Evolutionary conservation across 2,329 filamentous ascomycete species (phyloP).

Genomic region (Rhinocladiella mackenziei): DNA sequence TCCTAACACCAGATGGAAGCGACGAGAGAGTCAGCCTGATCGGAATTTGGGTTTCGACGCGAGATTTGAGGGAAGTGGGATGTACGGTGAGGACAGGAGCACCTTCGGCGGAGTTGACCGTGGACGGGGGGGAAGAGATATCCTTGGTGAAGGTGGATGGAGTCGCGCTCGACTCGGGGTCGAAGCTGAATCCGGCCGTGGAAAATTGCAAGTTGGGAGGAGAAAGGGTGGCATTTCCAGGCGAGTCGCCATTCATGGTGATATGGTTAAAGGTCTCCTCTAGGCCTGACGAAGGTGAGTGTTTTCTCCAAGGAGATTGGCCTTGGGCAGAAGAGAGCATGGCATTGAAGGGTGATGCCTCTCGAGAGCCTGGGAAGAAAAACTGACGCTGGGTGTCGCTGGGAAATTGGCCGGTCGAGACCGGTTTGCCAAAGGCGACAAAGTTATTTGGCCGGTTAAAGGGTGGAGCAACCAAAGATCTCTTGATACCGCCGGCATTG

Average conservation of each 20-base stretch:
- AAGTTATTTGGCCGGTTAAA: conserved; percentile 15
- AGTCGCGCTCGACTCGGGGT: conserved; percentile 42
- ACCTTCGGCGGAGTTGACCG: conserved; percentile 28
- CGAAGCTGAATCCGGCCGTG: conserved; percentile 35
- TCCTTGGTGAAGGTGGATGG: conserved; percentile 29
- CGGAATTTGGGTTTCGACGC: conserved; percentile 94
- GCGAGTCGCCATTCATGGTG: conserved; percentile 43
- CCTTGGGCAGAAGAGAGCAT: conserved; percentile 33
- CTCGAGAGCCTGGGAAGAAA: conserved; percentile 36
- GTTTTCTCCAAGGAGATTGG: conserved; percentile 39
- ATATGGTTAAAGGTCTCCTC: conserved; percentile 46
- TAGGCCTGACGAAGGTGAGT: conserved; percentile 42
- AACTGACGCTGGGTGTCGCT: conserved; percentile 30
- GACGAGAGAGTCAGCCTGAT: conserved; percentile 75
- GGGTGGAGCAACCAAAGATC: conserved; percentile 11
- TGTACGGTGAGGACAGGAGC: conserved; percentile 54
- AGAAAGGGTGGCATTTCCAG: conserved; percentile 38
- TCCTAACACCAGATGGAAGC: conserved; percentile 70
- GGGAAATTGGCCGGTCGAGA: conserved; percentile 29
- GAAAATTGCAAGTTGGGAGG: conserved; percentile 39
- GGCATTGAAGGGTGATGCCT: conserved; percentile 38
- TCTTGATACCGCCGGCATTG: conserved; percentile 30
- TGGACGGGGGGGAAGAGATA: conserved; percentile 29
- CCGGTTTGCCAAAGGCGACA: conserved; percentile 19
- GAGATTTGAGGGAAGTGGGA: conserved; percentile 72